Evolutionary conservation across 169 alveolate species (phyloP), one percentile per base, ranked within the genome.

Genomic region (Plasmodium cynomolgi): DNA sequence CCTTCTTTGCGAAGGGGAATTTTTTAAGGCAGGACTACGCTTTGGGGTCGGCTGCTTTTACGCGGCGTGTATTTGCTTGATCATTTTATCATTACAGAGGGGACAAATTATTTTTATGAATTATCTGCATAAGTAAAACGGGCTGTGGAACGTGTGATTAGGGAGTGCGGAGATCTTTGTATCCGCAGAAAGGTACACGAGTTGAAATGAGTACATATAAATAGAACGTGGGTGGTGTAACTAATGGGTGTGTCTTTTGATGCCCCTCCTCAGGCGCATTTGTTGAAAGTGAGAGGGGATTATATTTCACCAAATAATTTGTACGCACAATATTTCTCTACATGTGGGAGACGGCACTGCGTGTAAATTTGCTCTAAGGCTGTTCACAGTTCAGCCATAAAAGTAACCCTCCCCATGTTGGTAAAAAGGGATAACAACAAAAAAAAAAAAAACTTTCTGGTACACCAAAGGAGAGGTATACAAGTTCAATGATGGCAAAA

Each of bases 221-320:
- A 20, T 33, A 9, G 74, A 80, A 80, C 77, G 39, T 33, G 77
- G 13, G n/a, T 20, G 50, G n/a, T 41, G 56, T 80, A 80, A 5
- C 58, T 20, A 41, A 41, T 56, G 9, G 26, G 84, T 80, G 84
- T 80, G 84, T 44, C 74, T 80, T 37, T 80, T 23, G 23, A 80
- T 41, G 2, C 77, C 41, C 77, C 37, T 9, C n/a, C 34, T 68
- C 34, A 62, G 34, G 77, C 31, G 37, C 37, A 68, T 68, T 68
- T 68, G 37, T 68, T 20, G 41, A 23, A 6, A 26, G 17, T 29
- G 37, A 29, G 37, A 9, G n/a, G n/a, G 37, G 77, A 68, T 68
- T 26, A 68, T 34, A 68, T n/a, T 8, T 68, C 77, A 20, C 15
- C 41, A 68, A 26, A 13, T 68, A 68, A 68, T 23, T 23, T 68